phyloP scores from a whole-genome alignment of 805 yeast species.

The Lachancea mirantina region DNA sequence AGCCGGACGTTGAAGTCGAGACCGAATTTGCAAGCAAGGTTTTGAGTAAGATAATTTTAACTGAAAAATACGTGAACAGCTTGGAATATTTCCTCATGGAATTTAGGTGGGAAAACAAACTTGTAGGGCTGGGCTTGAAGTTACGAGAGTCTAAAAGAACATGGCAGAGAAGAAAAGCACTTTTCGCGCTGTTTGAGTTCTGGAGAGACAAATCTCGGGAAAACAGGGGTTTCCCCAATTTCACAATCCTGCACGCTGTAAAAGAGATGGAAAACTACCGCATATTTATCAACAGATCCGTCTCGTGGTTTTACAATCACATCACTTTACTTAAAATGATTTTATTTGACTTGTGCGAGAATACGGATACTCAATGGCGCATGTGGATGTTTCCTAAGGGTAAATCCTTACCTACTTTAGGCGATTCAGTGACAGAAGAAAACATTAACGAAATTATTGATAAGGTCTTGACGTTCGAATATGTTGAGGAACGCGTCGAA shows the following conservation, averaged over 20 bases:
- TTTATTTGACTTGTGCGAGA: constrained; percentile 30
- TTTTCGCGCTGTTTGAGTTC: constrained; percentile 31
- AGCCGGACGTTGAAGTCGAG: constrained; percentile 24
- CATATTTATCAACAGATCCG: constrained; percentile 30
- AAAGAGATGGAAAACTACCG: constrained; percentile 33
- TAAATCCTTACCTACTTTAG: constrained; percentile 22
- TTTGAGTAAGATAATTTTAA: constrained; percentile 24
- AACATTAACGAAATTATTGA: constrained; percentile 27
- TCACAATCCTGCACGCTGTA: constrained; percentile 30
- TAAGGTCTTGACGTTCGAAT: constrained; percentile 23
- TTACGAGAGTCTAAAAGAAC: constrained; percentile 31
- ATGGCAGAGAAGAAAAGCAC: constrained; percentile 33
- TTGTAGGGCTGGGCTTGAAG: constrained; percentile 28
- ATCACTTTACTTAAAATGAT: constrained; percentile 31
- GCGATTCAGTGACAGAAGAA: constrained; percentile 17
- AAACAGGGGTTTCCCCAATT: constrained; percentile 25
- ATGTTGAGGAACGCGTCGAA: constrained; percentile 26
- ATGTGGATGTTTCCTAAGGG: constrained; percentile 32
- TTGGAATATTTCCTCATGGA: constrained; percentile 32
- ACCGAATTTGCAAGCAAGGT: constrained; percentile 23
- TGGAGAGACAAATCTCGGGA: constrained; percentile 33
- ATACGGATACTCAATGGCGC: constrained; percentile 30
- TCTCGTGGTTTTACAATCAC: constrained; percentile 33
- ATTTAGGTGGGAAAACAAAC: constrained; percentile 31
- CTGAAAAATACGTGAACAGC: constrained; percentile 31